phyloP scores from a whole-genome alignment of 495 filamentous ascomycete species.

The Terfezia boudieri region DNA sequence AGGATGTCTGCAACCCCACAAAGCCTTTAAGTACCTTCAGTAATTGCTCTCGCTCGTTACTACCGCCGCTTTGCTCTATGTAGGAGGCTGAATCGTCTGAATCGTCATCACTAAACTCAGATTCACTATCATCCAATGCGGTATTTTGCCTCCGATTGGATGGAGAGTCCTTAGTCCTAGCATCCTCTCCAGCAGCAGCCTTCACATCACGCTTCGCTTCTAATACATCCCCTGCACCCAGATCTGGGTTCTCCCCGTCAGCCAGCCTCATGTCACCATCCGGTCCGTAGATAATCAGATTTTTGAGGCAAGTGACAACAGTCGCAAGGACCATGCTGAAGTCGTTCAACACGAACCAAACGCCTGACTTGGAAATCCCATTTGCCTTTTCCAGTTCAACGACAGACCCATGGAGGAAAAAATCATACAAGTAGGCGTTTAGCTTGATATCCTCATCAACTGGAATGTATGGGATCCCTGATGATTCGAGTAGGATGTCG shows the following conservation, averaged over 20 bases:
- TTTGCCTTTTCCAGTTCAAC: constrained; percentile 34
- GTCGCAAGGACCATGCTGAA: constrained; percentile 49
- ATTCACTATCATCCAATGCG: background rate
- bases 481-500: constrained; percentile 48
- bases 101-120: constrained; percentile 13
- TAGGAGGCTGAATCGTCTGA: constrained; percentile 11
- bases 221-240: constrained; percentile 16
- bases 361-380: constrained; percentile 33
- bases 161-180: constrained; percentile 11
- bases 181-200: constrained; percentile 16
- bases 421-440: constrained; percentile 55
- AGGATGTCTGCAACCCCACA: constrained; percentile 31
- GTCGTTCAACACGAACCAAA: constrained; percentile 41
- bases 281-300: constrained; percentile 26
- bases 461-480: constrained; percentile 42
- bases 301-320: constrained; percentile 34
- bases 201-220: constrained; percentile 15
- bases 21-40: constrained; percentile 36
- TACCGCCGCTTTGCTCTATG: constrained; percentile 16
- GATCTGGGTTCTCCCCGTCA: constrained; percentile 22
- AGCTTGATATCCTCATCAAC: constrained; percentile 28
- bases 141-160: background rate
- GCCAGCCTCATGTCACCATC: constrained; percentile 21
- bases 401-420: constrained; percentile 45
- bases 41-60: constrained; percentile 26